Percentiles rank a stretch among this genome's conserved stretches.
phyloP scores from a whole-genome alignment of 768 basidiomycete species.

The Trametes sanguinea region DNA sequence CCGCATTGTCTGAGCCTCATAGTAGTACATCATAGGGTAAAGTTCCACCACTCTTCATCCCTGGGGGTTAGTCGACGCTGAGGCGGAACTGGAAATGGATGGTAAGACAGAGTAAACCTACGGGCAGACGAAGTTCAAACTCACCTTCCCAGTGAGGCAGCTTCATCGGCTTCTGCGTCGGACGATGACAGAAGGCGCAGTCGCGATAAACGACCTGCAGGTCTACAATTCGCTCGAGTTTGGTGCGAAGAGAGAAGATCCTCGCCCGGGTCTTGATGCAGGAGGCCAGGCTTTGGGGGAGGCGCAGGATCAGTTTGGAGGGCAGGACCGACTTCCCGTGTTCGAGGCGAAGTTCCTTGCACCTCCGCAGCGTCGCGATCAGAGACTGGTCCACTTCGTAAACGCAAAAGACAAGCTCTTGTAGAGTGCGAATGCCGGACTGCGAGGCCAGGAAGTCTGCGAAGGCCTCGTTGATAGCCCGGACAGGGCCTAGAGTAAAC shows the following conservation, averaged over 20 bases:
- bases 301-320: not conserved
- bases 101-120: too few species aligned
- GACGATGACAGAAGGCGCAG: conserved; percentile 3
- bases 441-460: not conserved
- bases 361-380: not conserved
- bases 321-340: not conserved
- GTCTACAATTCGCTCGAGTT: not conserved
- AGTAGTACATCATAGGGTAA: too few species aligned
- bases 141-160: not conserved
- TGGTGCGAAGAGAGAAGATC: not conserved
- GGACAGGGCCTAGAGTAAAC: not conserved
- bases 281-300: not conserved
- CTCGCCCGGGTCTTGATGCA: not conserved
- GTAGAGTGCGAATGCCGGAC: not conserved
- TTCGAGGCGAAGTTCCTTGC: not conserved
- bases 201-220: not conserved
- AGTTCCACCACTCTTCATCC: too few species aligned
- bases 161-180: not conserved
- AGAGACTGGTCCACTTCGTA: not conserved
- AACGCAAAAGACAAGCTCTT: not conserved
- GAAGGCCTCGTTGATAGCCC: not conserved
- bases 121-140: not conserved
- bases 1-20: too few species aligned
- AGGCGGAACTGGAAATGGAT: too few species aligned
- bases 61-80: too few species aligned